phyloP scores from a whole-genome alignment of 2,329 filamentous ascomycete species.

The Nakataea oryzae region DNA sequence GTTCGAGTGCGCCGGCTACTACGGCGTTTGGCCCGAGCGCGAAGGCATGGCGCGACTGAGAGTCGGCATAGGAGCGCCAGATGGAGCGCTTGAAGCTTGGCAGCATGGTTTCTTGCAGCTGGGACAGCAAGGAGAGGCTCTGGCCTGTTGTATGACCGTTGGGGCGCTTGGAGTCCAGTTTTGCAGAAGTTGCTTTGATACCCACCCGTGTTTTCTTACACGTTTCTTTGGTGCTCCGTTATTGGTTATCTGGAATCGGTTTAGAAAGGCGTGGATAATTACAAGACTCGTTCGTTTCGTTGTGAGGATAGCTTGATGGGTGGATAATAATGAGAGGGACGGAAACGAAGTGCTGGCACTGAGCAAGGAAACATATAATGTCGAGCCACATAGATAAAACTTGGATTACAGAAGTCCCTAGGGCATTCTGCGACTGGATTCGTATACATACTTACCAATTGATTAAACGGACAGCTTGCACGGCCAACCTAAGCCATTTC shows the following conservation, averaged over 20 bases:
- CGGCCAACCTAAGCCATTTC: no score
- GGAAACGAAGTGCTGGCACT: background rate
- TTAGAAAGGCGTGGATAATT: background rate
- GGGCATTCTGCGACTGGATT: no score
- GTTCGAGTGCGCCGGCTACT: background rate
- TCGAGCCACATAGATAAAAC: no score
- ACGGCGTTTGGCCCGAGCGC: background rate
- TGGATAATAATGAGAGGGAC: background rate
- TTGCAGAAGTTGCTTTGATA: background rate
- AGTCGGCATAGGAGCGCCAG: background rate
- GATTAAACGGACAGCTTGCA: no score
- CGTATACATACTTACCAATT: no score
- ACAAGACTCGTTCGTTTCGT: background rate
- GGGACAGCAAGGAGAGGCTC: background rate
- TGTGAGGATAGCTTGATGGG: background rate
- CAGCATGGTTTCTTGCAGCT: background rate
- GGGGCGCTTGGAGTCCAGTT: background rate
- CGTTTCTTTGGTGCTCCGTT: background rate
- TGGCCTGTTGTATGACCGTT: background rate
- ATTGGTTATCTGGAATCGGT: background rate
- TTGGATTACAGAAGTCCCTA: no score
- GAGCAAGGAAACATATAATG: no score
- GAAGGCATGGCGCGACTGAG: background rate
- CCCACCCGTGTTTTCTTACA: background rate
- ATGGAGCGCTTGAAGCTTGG: background rate